These are phyloP conservation scores for Colletotrichum neosansevieriae DNA, from an alignment of 2,329 filamentous ascomycete genomes.

Conservation along the genomic window DNA sequence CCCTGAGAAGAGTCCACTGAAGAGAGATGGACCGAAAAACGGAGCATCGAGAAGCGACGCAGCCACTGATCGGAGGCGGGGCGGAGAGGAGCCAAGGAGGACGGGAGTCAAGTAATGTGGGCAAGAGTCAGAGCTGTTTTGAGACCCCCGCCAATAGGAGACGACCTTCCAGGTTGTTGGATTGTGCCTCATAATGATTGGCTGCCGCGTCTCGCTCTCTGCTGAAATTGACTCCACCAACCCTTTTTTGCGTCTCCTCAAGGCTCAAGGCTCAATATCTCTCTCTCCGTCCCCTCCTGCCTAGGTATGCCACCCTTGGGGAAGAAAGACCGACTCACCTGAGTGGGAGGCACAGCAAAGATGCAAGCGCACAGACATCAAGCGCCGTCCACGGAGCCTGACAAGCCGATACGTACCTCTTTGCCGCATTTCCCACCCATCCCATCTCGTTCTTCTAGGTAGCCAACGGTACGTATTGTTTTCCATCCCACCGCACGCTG, in stretches of 20 bases:
- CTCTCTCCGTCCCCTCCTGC: background rate
- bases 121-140: constrained; percentile 32
- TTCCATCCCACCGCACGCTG: constrained; percentile 30
- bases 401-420: background rate
- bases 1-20: constrained; percentile 25
- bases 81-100: constrained; percentile 23
- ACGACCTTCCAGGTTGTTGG: constrained; percentile 6
- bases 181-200: constrained; percentile 22
- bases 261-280: no score
- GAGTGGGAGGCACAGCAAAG: constrained; percentile 22
- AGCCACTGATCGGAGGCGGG: constrained; percentile 28
- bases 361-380: constrained; percentile 27
- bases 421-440: constrained; percentile 9
- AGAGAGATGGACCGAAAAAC: constrained; percentile 37
- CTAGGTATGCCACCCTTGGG: no score
- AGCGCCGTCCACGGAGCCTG: constrained; percentile 34
- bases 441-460: no score
- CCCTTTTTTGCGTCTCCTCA: background rate
- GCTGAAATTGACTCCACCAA: constrained; percentile 8
- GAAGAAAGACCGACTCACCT: constrained; percentile 34
- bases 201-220: constrained; percentile 3
- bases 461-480: constrained; percentile 31
- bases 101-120: background rate
- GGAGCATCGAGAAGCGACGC: constrained; percentile 14
- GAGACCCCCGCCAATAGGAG: constrained; percentile 19